phyloP scores from a whole-genome alignment of 1,284 basidiomycete species.

The Puccinia sorghi region DNA sequence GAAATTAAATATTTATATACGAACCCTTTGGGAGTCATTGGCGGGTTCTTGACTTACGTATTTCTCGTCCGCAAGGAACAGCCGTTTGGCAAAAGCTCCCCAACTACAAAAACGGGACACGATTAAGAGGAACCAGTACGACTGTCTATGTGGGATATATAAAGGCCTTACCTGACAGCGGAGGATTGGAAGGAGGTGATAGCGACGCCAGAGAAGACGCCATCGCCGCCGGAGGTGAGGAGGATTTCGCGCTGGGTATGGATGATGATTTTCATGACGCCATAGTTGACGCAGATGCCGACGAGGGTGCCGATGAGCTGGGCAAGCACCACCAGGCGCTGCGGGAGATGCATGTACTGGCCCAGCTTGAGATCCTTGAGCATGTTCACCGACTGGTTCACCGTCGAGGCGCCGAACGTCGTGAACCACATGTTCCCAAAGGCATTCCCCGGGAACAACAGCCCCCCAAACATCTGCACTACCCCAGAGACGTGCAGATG shows the following conservation, averaged over 20 bases:
- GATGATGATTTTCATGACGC: constrained; percentile 42
- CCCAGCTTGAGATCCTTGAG: constrained; percentile 47
- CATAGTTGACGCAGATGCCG: constrained; percentile 44
- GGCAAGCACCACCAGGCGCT: constrained; percentile 12
- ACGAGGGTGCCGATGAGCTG: constrained; percentile 40
- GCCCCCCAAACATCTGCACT: constrained; percentile 47
- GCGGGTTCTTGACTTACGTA: constrained; percentile 27
- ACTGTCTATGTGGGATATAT: neutral
- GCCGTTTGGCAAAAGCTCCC: constrained; percentile 28
- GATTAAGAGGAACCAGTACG: too few relatives aligned
- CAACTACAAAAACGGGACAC: constrained; percentile 17
- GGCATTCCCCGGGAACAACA: constrained; percentile 41
- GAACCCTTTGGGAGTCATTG: neutral
- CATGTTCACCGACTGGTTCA: constrained; percentile 45
- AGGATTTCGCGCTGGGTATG: constrained; percentile 38
- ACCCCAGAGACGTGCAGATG: constrained; percentile 37
- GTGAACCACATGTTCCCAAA: constrained; percentile 50
- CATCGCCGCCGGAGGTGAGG: constrained; percentile 33
- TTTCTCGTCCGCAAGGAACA: constrained; percentile 40
- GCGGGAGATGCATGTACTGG: constrained; percentile 43
- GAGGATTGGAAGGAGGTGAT: constrained; percentile 27
- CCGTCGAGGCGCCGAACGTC: constrained; percentile 38
- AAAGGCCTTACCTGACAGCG: constrained; percentile 31
- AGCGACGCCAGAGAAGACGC: constrained; percentile 44
- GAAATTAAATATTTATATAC: neutral